Evolutionary conservation across 2,329 filamentous ascomycete genomes (phyloP).

Genomic region (Aureobasidium sp.): DNA sequence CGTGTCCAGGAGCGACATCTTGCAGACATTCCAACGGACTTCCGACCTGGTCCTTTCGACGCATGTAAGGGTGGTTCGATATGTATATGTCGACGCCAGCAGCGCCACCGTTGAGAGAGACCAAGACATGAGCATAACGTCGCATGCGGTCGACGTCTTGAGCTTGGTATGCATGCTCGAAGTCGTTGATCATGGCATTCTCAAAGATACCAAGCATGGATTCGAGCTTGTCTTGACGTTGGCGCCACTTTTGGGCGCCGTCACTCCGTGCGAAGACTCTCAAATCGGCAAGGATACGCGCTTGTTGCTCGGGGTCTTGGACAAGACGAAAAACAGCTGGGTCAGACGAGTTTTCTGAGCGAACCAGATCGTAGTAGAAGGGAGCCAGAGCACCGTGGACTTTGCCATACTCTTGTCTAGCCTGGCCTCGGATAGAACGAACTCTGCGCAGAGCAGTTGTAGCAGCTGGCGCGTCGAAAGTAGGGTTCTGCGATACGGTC

Average conservation of each 20-base stretch:
- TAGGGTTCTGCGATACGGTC: slow-evolving; percentile 39
- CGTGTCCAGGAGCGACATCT: slow-evolving; percentile 54
- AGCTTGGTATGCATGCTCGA: slow-evolving; percentile 83
- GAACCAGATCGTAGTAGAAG: slow-evolving; percentile 77
- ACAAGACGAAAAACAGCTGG: slow-evolving; percentile 82
- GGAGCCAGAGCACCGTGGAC: slow-evolving; percentile 83
- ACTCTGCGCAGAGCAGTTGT: slow-evolving; percentile 63
- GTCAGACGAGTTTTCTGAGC: slow-evolving; percentile 66
- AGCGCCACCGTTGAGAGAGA: slow-evolving; percentile 70
- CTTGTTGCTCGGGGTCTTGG: slow-evolving; percentile 81
- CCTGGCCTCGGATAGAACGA: slow-evolving; percentile 74
- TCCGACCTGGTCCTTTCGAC: slow-evolving; percentile 62
- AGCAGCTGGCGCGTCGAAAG: slow-evolving; percentile 39
- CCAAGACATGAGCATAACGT: slow-evolving; percentile 79
- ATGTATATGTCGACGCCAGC: slow-evolving; percentile 72
- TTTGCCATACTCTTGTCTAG: slow-evolving; percentile 83
- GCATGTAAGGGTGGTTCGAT: slow-evolving; percentile 81
- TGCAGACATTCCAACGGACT: slow-evolving; percentile 78
- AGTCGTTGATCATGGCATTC: slow-evolving; percentile 81
- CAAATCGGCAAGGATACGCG: slow-evolving; percentile 78
- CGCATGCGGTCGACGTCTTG: slow-evolving; percentile 86
- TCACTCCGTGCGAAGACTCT: slow-evolving; percentile 74
- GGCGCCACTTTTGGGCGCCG: slow-evolving; percentile 64
- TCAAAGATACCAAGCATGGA: slow-evolving; percentile 79
- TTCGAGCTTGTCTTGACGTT: slow-evolving; percentile 64